Base-by-base conservation (phyloP, 1,284 basidiomycete species). In the Coniophora puteana region DNA sequence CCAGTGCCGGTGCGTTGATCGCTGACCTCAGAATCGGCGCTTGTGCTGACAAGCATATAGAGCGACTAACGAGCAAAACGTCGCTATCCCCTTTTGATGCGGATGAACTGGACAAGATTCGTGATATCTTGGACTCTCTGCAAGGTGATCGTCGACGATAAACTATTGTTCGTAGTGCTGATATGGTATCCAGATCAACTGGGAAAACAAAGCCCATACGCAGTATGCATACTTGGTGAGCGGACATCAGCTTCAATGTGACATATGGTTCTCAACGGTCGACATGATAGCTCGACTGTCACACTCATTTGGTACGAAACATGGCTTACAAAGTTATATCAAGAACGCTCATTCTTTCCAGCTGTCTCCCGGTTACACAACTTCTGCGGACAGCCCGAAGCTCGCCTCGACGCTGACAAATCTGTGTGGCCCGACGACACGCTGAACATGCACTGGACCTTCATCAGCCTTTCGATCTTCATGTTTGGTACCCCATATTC, bases 361-460 rank as follows among this genome's bases (percentile, higher is more conserved):
- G 47, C 29, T 5, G 65, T 62, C 17, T 59, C 69, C 28, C 64
- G 64, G 16, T 75, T 71, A 47, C 34, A 69, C 10, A 66, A 78
- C 44, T 70, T 69, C 44, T 60, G 73, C 31, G 78, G 76, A 4
- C 66, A 76, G 50, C 57, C 63, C 4, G 61, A 62, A 11, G 73
- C 70, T 2, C 71, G 77, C 2, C 58, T 76, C 1, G 55, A 63
- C 25, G 59, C 65, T 3, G 57, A 68, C 29, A 65, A 70, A 41
- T 70, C 68, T n/a, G 57, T 75, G 3, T 52, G 58, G 38, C 50
- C 8, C 43, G 14, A 16, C 27, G 16, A 33, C 26, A 10, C 28
- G 43, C 10, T n/a, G n/a, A n/a, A n/a, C n/a, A n/a, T n/a, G n/a
- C n/a, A n/a, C n/a, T n/a, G n/a, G n/a, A n/a, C n/a, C n/a, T n/a